Evolutionary conservation across 495 filamentous ascomycete species (phyloP).

Genomic region (Cenococcum geophilum): DNA sequence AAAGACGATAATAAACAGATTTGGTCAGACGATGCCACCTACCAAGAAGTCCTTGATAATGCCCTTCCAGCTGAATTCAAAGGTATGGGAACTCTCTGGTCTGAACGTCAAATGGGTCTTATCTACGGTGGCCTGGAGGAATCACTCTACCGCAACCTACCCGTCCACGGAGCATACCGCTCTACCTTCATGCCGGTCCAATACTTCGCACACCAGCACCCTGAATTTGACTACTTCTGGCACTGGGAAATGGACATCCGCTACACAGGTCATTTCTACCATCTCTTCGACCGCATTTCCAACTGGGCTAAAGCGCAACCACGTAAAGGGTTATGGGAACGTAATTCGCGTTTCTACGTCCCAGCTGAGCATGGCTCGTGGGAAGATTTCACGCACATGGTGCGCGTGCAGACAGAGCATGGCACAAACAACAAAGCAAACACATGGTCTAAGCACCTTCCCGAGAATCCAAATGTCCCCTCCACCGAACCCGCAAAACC

Average conservation of each 20-base stretch:
- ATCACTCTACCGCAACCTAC: conserved; percentile 62
- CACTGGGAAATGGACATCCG: conserved; percentile 98
- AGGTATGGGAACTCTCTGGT: conserved; percentile 86
- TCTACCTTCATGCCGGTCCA: conserved; percentile 91
- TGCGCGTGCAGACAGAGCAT: conserved; percentile 81
- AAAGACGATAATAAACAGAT: conserved; percentile 59
- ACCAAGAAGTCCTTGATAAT: conserved; percentile 59
- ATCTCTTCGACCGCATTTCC: conserved; percentile 69
- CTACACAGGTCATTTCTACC: conserved; percentile 94
- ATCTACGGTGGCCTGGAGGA: conserved; percentile 80
- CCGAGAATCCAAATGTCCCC: conserved; percentile 24
- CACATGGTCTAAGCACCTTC: conserved; percentile 24
- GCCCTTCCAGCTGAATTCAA: conserved; percentile 79
- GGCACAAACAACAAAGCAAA: conserved; percentile 64
- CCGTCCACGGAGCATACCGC: conserved; percentile 86
- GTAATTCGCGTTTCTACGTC: conserved; percentile 86
- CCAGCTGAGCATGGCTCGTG: conserved; percentile 81
- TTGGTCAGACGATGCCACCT: conserved; percentile 58
- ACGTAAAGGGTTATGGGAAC: conserved; percentile 88
- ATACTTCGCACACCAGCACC: conserved; percentile 80
- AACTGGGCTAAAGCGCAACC: conserved; percentile 78
- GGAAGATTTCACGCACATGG: conserved; percentile 89
- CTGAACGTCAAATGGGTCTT: conserved; percentile 81
- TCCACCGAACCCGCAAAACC: conserved; percentile 45
- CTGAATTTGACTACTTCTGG: conserved; percentile 95